Evolutionary conservation across 805 yeast genomes (phyloP).

Genomic region (Kazachstania psychrophila): DNA sequence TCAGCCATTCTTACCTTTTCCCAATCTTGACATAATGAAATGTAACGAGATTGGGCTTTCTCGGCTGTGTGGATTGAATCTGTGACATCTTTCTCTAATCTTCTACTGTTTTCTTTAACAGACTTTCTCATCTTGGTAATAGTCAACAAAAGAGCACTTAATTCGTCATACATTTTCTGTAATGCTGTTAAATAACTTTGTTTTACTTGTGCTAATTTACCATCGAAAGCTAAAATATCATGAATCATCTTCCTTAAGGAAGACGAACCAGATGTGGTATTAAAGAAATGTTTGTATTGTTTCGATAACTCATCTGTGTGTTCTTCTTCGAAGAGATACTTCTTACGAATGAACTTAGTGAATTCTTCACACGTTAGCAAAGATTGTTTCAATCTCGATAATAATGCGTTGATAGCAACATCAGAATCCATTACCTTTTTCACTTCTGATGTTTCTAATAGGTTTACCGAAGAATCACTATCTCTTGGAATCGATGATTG

Average conservation of each 20-base stretch:
- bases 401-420: constrained; percentile 62
- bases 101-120: constrained; percentile 71
- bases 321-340: constrained; percentile 70
- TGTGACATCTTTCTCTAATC: constrained; percentile 72
- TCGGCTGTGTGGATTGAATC: constrained; percentile 81
- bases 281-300: constrained; percentile 43
- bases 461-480: not conserved
- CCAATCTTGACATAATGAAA: constrained; percentile 73
- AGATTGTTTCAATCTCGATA: constrained; percentile 68
- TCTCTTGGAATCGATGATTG: no score
- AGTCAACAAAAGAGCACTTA: constrained; percentile 58
- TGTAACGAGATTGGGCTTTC: constrained; percentile 74
- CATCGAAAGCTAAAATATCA: constrained; percentile 67
- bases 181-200: constrained; percentile 69
- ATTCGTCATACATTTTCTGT: constrained; percentile 78
- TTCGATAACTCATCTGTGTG: constrained; percentile 67
- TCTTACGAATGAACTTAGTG: constrained; percentile 65
- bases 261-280: constrained; percentile 13
- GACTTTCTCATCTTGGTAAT: constrained; percentile 65
- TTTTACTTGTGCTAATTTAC: constrained; percentile 61
- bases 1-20: constrained; percentile 75
- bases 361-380: constrained; percentile 80
- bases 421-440: constrained; percentile 53
- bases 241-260: constrained; percentile 61
- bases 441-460: constrained; percentile 38